These are phyloP conservation scores for Mycena amicta DNA, from an alignment of 768 basidiomycete species.

Conservation along the genomic window DNA sequence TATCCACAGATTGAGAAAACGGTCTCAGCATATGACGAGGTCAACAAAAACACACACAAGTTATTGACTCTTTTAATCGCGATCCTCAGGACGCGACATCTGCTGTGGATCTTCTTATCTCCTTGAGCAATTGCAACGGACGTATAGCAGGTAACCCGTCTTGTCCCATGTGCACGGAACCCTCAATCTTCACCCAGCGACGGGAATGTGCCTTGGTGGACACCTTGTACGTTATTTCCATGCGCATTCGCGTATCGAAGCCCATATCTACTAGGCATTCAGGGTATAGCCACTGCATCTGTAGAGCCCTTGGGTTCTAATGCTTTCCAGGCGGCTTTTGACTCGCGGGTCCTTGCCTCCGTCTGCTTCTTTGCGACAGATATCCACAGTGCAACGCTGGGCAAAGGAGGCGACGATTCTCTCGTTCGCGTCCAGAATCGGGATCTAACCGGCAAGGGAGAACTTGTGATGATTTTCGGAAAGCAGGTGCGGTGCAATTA, in stretches of 20 bases:
- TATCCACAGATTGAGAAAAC: constrained; percentile 79
- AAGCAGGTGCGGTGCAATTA: constrained; percentile 61
- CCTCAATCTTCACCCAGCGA: constrained; percentile 46
- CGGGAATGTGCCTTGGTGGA: constrained; percentile 90
- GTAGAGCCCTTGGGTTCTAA: background rate
- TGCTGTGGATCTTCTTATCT: constrained; percentile 71
- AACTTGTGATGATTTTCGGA: constrained; percentile 94
- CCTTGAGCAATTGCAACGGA: constrained; percentile 85
- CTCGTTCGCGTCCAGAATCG: constrained; percentile 74
- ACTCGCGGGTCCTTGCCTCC: constrained; percentile 76
- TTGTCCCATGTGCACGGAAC: constrained; percentile 13
- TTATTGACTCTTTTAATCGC: background rate
- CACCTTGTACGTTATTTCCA: constrained; percentile 65
- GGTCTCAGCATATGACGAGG: constrained; percentile 87
- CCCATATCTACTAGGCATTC: too few relatives aligned
- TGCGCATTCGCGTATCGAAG: too few relatives aligned
- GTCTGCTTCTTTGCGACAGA: constrained; percentile 98
- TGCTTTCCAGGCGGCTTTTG: constrained; percentile 75
- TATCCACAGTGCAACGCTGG: constrained; percentile 85
- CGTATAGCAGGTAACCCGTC: constrained; percentile 72
- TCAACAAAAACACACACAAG: constrained; percentile 27
- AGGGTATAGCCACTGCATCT: constrained; percentile 31
- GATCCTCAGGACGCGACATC: constrained; percentile 70
- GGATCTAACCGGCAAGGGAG: constrained; percentile 76
- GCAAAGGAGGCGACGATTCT: constrained; percentile 83